Conservation (phyloP, 805 yeast species). For the Komagataella pastoris region DNA sequence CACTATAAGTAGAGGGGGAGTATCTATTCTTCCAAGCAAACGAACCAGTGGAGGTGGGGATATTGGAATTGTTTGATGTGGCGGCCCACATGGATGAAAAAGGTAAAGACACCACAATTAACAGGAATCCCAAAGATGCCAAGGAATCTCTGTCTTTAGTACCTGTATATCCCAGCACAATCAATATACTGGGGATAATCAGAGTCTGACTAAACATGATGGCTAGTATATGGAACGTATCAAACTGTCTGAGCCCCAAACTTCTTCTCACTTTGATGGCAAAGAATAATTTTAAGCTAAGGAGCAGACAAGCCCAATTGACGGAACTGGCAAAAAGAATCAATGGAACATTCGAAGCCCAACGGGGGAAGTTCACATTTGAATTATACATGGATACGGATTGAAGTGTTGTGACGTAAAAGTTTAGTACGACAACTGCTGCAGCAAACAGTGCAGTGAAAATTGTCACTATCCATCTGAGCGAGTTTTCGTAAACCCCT, state of each 20-base stretch:
- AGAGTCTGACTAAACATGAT: slow-evolving; percentile 78
- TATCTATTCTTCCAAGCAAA: slow-evolving; percentile 4
- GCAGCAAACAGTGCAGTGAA: slow-evolving; percentile 48
- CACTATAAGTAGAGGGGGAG: not conserved
- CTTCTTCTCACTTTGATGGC: slow-evolving; percentile 65
- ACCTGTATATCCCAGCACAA: slow-evolving; percentile 28
- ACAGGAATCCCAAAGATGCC: slow-evolving; percentile 39
- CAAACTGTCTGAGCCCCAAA: slow-evolving; percentile 74
- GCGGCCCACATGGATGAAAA: slow-evolving; percentile 85
- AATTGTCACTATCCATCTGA: slow-evolving; percentile 16
- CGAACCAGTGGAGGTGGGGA: slow-evolving; percentile 22
- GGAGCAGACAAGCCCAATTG: slow-evolving; percentile 42
- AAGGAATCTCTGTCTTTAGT: slow-evolving; percentile 22
- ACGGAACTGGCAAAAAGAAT: slow-evolving; percentile 62
- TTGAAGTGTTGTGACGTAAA: slow-evolving; percentile 12
- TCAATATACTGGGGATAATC: slow-evolving; percentile 61
- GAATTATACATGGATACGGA: slow-evolving; percentile 4
- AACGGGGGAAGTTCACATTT: slow-evolving; percentile 11
- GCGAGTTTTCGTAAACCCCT: slow-evolving; percentile 12
- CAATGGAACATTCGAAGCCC: slow-evolving; percentile 38
- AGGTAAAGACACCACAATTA: slow-evolving; percentile 67
- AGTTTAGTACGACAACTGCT: slow-evolving; percentile 31
- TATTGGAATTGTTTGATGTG: slow-evolving; percentile 37
- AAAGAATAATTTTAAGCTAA: slow-evolving; percentile 47
- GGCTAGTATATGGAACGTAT: slow-evolving; percentile 64